Base-by-base conservation (phyloP, 2,329 filamentous ascomycete genomes). In the Paecilomyces sp. region DNA sequence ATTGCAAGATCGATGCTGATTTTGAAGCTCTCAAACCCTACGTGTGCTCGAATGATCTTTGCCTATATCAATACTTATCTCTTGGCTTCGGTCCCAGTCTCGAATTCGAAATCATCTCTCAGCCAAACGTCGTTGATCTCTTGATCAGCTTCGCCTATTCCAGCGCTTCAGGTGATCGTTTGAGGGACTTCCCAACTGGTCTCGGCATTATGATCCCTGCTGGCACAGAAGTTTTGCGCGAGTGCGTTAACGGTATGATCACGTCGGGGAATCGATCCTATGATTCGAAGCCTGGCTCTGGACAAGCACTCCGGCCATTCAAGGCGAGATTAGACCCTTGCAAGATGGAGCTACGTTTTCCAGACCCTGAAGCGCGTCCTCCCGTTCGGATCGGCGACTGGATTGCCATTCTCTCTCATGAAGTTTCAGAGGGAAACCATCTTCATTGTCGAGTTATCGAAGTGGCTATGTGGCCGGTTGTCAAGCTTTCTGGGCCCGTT, bases 51-150 rank as follows among this genome's bases (percentile, higher is more conserved):
- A 82, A 84, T 12, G 79, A 82, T 1, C 79, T 97, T 2, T 97
- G 92, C 68, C 78, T 96, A 3, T 96, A 90, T 68, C 92, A 97
- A 69, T 96, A 94, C 75, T 89, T 96, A 81, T 81, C 84, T 15
- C 79, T 95, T n/a, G 91, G 91, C 0, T 88, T 96, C 67, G 92
- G 92, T 0, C 89, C 90, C 1, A 91, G 86, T 66, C 85, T 96
- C 59, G 92, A 97, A 70, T 86, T 92, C 69, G 91, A 96, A 68
- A 89, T 97, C 24, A 69, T 89, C 28, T 84, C 85, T 12, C 89
- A 92, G 69, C 90, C 91, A 1, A 85, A 87, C 59, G 91, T 96
- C 0, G 89, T 96, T 12, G 92, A 97, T 69, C 80, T 97, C 1
- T 81, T 97, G 0, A 75, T 95, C 54, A 92, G 86, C 72, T 90